A percentile compares a stretch with the other conserved stretches of the same genome.
Evolutionary conservation across 73 alveolate genomes (phyloP).

Genomic region (Paramecium biaurelia): DNA sequence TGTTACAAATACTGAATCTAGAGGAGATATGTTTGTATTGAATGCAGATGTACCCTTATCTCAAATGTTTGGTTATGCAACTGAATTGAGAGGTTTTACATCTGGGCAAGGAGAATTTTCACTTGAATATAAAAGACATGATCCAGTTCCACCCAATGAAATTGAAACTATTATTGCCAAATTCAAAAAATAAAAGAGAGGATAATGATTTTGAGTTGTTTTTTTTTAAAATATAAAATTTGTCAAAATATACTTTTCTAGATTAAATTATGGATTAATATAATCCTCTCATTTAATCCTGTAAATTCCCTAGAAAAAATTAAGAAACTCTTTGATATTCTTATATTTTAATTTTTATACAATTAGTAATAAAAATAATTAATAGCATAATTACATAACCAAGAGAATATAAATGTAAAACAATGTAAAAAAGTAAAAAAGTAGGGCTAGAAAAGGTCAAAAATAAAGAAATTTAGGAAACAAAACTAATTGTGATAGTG

Average conservation of each 20-base stretch:
- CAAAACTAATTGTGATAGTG: not conserved
- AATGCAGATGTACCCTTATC: slow-evolving; percentile 86
- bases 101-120: slow-evolving; percentile 97
- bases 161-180: slow-evolving; percentile 66
- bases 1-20: slow-evolving; percentile 76
- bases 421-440: not conserved
- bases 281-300: not conserved
- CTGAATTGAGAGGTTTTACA: slow-evolving; percentile 91
- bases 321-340: not conserved
- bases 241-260: not conserved
- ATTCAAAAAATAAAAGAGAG: slow-evolving; percentile 64
- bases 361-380: not conserved
- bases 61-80: slow-evolving; percentile 92
- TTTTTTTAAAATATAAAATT: not conserved
- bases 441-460: not conserved
- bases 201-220: slow-evolving; percentile 19
- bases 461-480: not conserved
- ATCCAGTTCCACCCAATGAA: slow-evolving; percentile 77
- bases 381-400: not conserved
- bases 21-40: slow-evolving; percentile 69
- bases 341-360: not conserved
- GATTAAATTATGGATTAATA: not conserved
- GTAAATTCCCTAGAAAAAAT: not conserved
- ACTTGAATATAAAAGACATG: slow-evolving; percentile 87
- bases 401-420: not conserved